A percentile compares a stretch with the other conserved stretches of the same genome.
These are phyloP conservation scores for Sarocladiaceae sp. DNA, from an alignment of 2,329 filamentous ascomycete species.

Conservation along the genomic window DNA sequence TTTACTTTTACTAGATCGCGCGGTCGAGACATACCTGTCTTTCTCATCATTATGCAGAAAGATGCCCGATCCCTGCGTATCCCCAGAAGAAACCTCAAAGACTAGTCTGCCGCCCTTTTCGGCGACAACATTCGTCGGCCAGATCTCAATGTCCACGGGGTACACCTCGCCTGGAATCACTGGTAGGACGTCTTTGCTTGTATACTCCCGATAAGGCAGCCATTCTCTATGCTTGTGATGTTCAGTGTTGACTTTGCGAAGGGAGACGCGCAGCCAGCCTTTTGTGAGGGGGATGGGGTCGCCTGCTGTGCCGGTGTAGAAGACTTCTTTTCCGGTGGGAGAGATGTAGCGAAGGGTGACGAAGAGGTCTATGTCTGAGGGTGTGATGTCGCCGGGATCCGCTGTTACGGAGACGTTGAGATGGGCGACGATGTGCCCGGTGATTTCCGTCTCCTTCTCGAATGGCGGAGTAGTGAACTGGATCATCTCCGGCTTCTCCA, in stretches of 20 bases:
- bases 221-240: constrained; percentile 48
- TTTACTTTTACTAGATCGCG: no score
- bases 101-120: constrained; percentile 1
- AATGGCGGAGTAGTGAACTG: constrained; percentile 40
- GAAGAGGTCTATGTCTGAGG: constrained; percentile 59
- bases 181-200: constrained; percentile 43
- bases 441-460: constrained; percentile 62
- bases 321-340: constrained; percentile 50
- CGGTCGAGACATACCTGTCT: constrained; percentile 1
- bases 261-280: constrained; percentile 57
- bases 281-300: constrained; percentile 60
- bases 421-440: constrained; percentile 61
- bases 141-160: constrained; percentile 54
- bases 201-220: constrained; percentile 51
- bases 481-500: constrained; percentile 49
- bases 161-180: constrained; percentile 42
- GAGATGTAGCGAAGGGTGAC: constrained; percentile 57
- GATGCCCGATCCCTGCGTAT: constrained; percentile 2
- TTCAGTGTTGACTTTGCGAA: constrained; percentile 48
- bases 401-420: constrained; percentile 60
- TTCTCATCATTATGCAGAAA: constrained; percentile 6
- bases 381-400: constrained; percentile 33
- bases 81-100: not conserved
- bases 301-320: constrained; percentile 62
- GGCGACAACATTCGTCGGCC: constrained; percentile 53